Evolutionary conservation across 2,329 filamentous ascomycete species (phyloP).

Genomic region (Fonsecaea nubica): DNA sequence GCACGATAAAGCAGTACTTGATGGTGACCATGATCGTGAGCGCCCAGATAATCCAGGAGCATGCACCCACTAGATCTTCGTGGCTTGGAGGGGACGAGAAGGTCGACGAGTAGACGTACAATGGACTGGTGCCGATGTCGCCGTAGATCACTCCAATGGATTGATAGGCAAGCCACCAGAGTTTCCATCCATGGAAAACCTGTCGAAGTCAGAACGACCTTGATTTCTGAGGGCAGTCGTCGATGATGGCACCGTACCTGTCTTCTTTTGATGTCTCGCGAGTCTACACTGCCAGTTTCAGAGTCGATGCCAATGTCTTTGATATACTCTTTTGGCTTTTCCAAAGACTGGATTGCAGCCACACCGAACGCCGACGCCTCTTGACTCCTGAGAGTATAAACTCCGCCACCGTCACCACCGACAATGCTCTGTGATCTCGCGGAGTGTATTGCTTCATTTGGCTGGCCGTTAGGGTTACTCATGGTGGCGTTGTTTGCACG

Average conservation of each 20-base stretch:
- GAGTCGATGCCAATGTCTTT: neutral
- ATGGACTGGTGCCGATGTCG: constrained; percentile 64
- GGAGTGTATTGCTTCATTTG: neutral
- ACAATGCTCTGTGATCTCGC: neutral
- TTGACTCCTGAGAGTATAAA: neutral
- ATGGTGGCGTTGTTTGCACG: neutral
- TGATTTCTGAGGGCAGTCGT: neutral
- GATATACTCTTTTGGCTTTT: neutral
- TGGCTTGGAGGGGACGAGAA: constrained; percentile 54
- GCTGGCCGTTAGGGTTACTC: neutral
- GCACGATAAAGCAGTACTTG: constrained; percentile 63
- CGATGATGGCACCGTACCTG: neutral
- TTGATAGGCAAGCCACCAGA: constrained; percentile 58
- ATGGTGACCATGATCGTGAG: constrained; percentile 63
- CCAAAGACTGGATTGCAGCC: neutral
- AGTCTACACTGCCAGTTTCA: neutral
- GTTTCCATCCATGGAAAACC: constrained; percentile 43
- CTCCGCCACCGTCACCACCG: neutral
- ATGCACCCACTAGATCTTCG: constrained; percentile 59
- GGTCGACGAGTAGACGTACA: constrained; percentile 64
- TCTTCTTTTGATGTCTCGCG: constrained; percentile 1
- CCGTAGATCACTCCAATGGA: constrained; percentile 65
- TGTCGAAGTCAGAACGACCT: neutral
- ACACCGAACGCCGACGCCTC: neutral
- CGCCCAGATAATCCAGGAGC: constrained; percentile 63